A percentile compares a stretch with the other conserved stretches of the same genome.
phyloP scores from a whole-genome alignment of 371 early-diverging fungal genomes.

The Mortierella sp. region DNA sequence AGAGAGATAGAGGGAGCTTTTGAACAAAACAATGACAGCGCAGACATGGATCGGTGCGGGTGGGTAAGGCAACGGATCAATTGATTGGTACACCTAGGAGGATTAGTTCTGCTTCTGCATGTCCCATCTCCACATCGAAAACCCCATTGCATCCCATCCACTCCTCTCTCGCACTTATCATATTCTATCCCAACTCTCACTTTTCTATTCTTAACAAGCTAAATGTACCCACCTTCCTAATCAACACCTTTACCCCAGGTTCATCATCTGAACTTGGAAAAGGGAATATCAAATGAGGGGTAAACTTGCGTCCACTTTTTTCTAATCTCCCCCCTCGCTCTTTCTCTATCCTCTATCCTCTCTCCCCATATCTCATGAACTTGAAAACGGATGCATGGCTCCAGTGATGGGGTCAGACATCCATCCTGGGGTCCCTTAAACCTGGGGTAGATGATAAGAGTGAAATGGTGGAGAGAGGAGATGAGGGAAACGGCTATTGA shows the following conservation, averaged over 20 bases:
- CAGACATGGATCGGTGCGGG: no score
- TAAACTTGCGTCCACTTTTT: background rate
- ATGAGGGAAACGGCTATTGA: background rate
- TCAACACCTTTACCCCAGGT: background rate
- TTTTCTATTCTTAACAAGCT: conserved; percentile 1
- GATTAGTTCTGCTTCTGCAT: no score
- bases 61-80: no score
- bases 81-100: no score
- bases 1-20: background rate
- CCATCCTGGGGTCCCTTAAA: background rate
- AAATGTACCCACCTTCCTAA: background rate
- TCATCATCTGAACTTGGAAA: background rate
- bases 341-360: background rate
- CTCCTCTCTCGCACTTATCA: background rate
- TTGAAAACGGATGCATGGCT: background rate
- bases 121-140: no score
- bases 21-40: no score
- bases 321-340: background rate
- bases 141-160: no score
- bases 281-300: background rate
- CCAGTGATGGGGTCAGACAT: background rate
- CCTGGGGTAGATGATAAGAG: conserved; percentile 1
- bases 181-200: background rate
- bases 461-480: background rate
- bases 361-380: background rate